Base-by-base conservation (phyloP, 768 basidiomycete species). In the Serendipita sp. region DNA sequence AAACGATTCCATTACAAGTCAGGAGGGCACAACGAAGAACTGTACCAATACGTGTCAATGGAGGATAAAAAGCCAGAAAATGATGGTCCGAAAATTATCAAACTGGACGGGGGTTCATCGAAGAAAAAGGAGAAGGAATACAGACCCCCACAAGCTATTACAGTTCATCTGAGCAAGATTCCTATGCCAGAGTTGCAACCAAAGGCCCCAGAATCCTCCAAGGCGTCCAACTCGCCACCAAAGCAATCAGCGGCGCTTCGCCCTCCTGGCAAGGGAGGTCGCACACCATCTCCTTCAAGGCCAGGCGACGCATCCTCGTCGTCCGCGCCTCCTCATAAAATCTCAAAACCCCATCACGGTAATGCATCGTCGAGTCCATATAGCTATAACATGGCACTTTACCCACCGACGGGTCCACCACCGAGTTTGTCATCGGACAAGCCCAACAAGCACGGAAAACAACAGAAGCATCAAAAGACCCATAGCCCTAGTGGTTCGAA, bases 111-210 rank as follows among this genome's bases (percentile, higher is more conserved):
- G 41, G 58, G 41, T 15, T 67, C 71, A 0, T 66, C 68, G 3
- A 65, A 68, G 34, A 85, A 84, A 71, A 76, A 78, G 45, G 75
- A 71, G n/a, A 76, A 76, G 65, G 71, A 71, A 48, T 90, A 92
- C 70, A 73, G 76, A 2, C 88, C 89, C 1, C 89, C 88, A 0
- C 79, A 77, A 38, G 83, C 79, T 67, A 77, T 92, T 0, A 79
- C 78, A 0, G 78, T 92, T 1, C 89, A 92, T 72, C 73, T 92
- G 16, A 89, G 88, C 78, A 92, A 92, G 77, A 89, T 92, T 56
- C 77, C 85, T 13, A 91, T 92, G 83, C 89, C 89, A 0, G 89
- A 92, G 71, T 79, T 92, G 15, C 80, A 81, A 69, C 86, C 87
- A 44, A 68, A 67, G 48, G 65, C 66, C 3, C 47, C 28, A 34